Conservation (phyloP, 202 grass and related monocot genomes). For the Setaria viridis region DNA sequence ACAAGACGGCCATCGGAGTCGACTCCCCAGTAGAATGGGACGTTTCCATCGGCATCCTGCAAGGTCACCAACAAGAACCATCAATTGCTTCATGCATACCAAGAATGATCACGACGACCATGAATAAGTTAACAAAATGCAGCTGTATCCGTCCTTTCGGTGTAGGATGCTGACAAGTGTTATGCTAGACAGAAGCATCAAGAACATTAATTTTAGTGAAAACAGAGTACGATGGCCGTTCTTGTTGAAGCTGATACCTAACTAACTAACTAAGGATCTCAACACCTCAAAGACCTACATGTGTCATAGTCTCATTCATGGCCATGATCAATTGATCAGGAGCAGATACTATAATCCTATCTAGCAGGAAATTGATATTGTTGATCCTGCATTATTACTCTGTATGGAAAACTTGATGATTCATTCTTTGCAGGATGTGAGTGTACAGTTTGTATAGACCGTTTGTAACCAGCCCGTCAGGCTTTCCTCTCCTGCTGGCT, state of each 20-base stretch:
- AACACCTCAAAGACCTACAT: background rate
- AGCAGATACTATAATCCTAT: background rate
- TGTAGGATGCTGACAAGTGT: background rate
- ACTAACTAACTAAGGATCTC: background rate
- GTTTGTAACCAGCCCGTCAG: too few species aligned
- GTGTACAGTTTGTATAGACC: too few species aligned
- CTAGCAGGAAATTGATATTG: background rate
- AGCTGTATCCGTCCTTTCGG: background rate
- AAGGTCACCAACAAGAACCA: background rate
- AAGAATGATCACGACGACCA: background rate
- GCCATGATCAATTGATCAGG: too few species aligned
- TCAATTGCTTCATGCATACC: background rate
- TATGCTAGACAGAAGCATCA: background rate
- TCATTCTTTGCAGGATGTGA: too few species aligned
- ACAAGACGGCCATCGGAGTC: slow-evolving; percentile 58
- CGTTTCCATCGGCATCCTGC: slow-evolving; percentile 54
- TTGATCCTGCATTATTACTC: background rate
- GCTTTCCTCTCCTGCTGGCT: too few species aligned
- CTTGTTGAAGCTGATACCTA: background rate
- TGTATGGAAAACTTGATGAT: background rate
- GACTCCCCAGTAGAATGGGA: slow-evolving; percentile 78
- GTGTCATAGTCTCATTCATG: background rate
- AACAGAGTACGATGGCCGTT: background rate
- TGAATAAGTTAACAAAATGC: background rate
- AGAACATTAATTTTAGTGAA: background rate